Percentiles rank a stretch among this genome's conserved stretches.
phyloP scores from a whole-genome alignment of 495 filamentous ascomycete species.

The Neurospora sp. region DNA sequence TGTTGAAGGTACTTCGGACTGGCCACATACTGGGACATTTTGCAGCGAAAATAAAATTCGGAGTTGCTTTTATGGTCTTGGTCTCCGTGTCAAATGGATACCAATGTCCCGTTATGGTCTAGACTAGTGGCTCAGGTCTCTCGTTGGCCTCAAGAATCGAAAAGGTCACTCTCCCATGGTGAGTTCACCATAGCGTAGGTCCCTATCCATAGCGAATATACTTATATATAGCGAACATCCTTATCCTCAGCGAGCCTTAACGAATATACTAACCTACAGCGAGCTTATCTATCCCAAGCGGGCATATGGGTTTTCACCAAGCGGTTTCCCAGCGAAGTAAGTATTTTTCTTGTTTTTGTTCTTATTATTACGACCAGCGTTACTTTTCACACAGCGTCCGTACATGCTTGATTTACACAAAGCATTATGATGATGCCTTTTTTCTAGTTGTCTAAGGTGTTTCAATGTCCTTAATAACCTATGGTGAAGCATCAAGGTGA shows the following conservation, averaged over 20 bases:
- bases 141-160: too few species aligned
- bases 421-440: not conserved
- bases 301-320: too few species aligned
- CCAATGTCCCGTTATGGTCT: too few species aligned
- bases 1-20: not conserved
- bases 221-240: too few species aligned
- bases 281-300: too few species aligned
- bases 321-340: too few species aligned
- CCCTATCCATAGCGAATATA: too few species aligned
- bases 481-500: not conserved
- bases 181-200: not conserved
- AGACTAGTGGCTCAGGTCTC: too few species aligned
- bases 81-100: too few species aligned
- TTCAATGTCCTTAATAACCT: not conserved
- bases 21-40: not conserved
- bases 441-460: not conserved
- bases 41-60: not conserved
- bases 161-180: not conserved
- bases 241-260: too few species aligned
- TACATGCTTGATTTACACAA: not conserved
- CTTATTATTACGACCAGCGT: not conserved
- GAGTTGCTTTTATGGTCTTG: not conserved
- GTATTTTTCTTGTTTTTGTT: too few species aligned
- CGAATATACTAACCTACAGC: too few species aligned
- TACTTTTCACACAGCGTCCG: not conserved